Evolutionary conservation across 768 basidiomycete genomes (phyloP), one percentile per base, ranked within the genome.

Genomic region (Tylopilus sp.): DNA sequence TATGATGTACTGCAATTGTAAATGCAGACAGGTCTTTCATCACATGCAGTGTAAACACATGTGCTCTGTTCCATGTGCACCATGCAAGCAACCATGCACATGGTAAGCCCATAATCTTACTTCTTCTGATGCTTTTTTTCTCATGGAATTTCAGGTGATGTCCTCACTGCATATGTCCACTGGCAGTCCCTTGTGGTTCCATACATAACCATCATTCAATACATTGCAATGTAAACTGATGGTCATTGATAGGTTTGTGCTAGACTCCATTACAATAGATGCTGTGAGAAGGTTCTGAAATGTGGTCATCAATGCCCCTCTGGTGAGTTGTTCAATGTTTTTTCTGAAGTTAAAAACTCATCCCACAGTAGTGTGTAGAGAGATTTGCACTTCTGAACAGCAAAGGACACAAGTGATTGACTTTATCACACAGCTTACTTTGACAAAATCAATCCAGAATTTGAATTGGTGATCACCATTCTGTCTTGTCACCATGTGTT

Each of bases 281-380:
- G 74, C 0, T 89, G 87, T 52, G 57, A 67, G 14, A 72, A 72
- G 13, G n/a, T 48, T 0, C 72, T 89, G 12, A 3, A 36, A 7
- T 89, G 87, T 63, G 84, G 85, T 11, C 86, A 87, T 63, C 71
- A 58, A 31, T 89, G 87, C 56, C 83, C 85, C 16, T 87, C 86
- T 31, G 78, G 86, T 87, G 61, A 46, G 74, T 13, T 7, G 28
- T 31, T 37, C 7, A 6, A 38, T 21, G 7, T 21, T 24, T 8
- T 22, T 21, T 11, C 41, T 9, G n/a, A 21, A 11, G 28, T 16
- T 14, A 13, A 7, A 19, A 29, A 21, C 47, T 60, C 26, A 62
- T 49, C 4, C 44, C 30, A 1, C 21, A 4, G 36, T 50, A 87
- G 85, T 89, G 1, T 87, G 86, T 49, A 84, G 86, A 8, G 87